Percentiles rank a stretch among this genome's conserved stretches.
phyloP scores from a whole-genome alignment of 495 filamentous ascomycete species.

The Bathelium albidoporum region DNA sequence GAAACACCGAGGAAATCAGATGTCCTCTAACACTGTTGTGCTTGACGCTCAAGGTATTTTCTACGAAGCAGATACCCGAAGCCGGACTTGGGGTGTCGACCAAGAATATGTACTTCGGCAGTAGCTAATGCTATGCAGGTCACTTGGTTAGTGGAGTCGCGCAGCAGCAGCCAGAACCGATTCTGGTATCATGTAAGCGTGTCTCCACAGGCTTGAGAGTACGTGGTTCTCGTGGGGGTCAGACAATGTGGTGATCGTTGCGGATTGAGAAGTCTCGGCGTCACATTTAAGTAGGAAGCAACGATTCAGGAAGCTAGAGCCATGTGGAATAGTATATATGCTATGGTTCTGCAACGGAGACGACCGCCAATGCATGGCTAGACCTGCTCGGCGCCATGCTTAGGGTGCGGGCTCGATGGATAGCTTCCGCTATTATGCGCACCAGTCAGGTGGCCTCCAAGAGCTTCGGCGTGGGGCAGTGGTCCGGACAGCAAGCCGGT shows the following conservation, averaged over 20 bases:
- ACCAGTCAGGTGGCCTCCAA: background rate
- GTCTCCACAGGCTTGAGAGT: background rate
- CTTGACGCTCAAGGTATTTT: background rate
- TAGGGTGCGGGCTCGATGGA: background rate
- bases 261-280: background rate
- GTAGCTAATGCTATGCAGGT: background rate
- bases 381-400: background rate
- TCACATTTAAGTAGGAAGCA: background rate
- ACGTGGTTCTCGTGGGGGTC: background rate
- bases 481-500: constrained; percentile 1
- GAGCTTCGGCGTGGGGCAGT: background rate
- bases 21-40: background rate
- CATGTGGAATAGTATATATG: background rate
- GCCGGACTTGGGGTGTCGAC: background rate
- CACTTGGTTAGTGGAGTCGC: background rate
- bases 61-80: background rate
- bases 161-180: background rate
- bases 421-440: background rate
- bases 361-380: background rate
- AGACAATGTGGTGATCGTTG: background rate
- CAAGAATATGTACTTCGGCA: background rate
- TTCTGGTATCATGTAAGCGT: background rate
- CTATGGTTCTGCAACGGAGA: background rate
- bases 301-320: background rate
- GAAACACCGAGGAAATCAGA: background rate